Evolutionary conservation across 352 stramenopile genomes (phyloP).

Genomic region (Thalassiosira pacifica): DNA sequence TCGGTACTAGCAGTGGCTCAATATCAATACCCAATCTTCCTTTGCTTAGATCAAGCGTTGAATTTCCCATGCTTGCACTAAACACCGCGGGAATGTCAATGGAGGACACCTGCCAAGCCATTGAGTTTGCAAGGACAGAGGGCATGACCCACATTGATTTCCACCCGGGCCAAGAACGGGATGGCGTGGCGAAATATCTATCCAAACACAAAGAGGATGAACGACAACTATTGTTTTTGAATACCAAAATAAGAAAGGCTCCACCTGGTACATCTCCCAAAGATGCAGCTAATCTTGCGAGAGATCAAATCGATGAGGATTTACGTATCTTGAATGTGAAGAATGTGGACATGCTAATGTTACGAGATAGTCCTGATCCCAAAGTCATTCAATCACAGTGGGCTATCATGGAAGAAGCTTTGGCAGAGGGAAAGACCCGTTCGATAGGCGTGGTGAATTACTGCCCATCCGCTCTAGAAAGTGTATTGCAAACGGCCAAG

Average conservation of each 20-base stretch:
- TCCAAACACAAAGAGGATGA: constrained; percentile 1
- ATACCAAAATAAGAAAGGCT: constrained; percentile 74
- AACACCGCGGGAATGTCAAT: constrained; percentile 68
- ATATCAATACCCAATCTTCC: constrained; percentile 66
- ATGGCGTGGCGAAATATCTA: constrained; percentile 69
- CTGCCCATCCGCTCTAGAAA: constrained; percentile 59
- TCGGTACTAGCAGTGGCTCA: not conserved
- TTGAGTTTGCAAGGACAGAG: constrained; percentile 44
- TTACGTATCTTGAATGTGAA: constrained; percentile 57
- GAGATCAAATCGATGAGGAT: constrained; percentile 71
- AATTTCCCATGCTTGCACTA: constrained; percentile 70
- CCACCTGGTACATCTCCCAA: constrained; percentile 52
- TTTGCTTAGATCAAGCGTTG: constrained; percentile 42
- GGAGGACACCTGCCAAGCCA: constrained; percentile 49
- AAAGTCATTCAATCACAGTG: constrained; percentile 73
- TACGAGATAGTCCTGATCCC: constrained; percentile 66
- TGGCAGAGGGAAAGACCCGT: constrained; percentile 46
- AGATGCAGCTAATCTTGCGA: constrained; percentile 49
- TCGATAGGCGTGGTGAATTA: constrained; percentile 75
- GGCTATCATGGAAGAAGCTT: constrained; percentile 69
- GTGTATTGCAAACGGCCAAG: constrained; percentile 65
- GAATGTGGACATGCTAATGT: constrained; percentile 73
- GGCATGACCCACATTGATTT: constrained; percentile 76
- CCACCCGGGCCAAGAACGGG: constrained; percentile 71
- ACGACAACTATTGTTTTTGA: constrained; percentile 67